phyloP scores from a whole-genome alignment of 2,329 filamentous ascomycete species.

The Colletotrichum tamarilloi region DNA sequence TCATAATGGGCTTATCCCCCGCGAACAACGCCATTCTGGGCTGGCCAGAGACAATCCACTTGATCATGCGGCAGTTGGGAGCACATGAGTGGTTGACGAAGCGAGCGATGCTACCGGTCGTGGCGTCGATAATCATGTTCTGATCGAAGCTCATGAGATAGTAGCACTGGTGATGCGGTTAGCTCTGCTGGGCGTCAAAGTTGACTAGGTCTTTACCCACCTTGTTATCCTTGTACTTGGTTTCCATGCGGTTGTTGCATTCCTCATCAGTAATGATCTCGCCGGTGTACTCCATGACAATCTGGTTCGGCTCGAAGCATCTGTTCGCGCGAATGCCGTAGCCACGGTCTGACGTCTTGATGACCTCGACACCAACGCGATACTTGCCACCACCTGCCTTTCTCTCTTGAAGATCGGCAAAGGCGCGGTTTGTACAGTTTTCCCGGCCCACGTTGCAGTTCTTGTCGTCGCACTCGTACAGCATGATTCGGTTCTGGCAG shows the following conservation, averaged over 20 bases:
- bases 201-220: slow-evolving; percentile 59
- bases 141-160: slow-evolving; percentile 99
- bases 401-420: slow-evolving; percentile 81
- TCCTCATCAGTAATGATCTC: slow-evolving; percentile 97
- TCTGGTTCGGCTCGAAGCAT: slow-evolving; percentile 87
- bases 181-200: slow-evolving; percentile 29
- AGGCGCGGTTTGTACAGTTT: slow-evolving; percentile 86
- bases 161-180: slow-evolving; percentile 75
- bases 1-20: slow-evolving; percentile 88
- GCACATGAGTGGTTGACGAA: slow-evolving; percentile 99
- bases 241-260: slow-evolving; percentile 92
- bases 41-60: slow-evolving; percentile 94
- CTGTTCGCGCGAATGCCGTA: slow-evolving; percentile 93
- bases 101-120: slow-evolving; percentile 92
- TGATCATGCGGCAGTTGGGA: slow-evolving; percentile 97
- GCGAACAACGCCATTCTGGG: slow-evolving; percentile 98
- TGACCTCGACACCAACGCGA: slow-evolving; percentile 92
- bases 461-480: slow-evolving; percentile 92
- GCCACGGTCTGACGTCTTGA: slow-evolving; percentile 89
- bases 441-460: slow-evolving; percentile 86
- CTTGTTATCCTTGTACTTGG: slow-evolving; percentile 92
- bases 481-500: slow-evolving; percentile 96
- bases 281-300: slow-evolving; percentile 98
- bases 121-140: slow-evolving; percentile 98
- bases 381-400: slow-evolving; percentile 85